phyloP scores from a whole-genome alignment of 2,329 filamentous ascomycete genomes.

The Aspergillus fructus region DNA sequence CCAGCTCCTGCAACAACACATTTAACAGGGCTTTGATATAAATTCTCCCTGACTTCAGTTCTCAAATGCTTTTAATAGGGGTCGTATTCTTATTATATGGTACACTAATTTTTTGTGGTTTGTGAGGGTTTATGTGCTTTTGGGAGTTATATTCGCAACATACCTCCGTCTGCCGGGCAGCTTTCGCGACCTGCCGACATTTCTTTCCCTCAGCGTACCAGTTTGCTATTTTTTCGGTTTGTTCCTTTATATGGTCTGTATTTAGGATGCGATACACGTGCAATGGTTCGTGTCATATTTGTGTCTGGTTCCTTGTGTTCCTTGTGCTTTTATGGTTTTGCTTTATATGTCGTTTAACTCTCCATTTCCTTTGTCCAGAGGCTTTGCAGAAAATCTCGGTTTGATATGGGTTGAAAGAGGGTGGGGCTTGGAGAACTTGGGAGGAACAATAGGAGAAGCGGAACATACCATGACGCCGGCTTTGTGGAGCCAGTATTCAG shows the following conservation, averaged over 20 bases:
- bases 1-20: conserved; percentile 44
- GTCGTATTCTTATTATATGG: conserved; percentile 2
- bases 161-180: background rate
- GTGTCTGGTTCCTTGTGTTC: conserved; percentile 8
- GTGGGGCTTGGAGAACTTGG: background rate
- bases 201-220: background rate
- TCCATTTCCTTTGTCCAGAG: conserved; percentile 17
- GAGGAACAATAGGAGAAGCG: conserved; percentile 11
- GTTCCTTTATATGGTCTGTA: conserved; percentile 5
- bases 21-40: conserved; percentile 24
- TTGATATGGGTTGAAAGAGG: conserved; percentile 2
- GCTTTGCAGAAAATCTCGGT: background rate
- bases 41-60: background rate
- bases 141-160: background rate
- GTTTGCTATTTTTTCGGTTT: conserved; percentile 5
- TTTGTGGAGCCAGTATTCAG: conserved; percentile 14
- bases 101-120: conserved; percentile 9
- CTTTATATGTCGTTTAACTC: conserved; percentile 12
- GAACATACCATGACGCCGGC: conserved; percentile 11
- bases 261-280: conserved; percentile 13
- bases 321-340: conserved; percentile 6
- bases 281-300: conserved; percentile 17
- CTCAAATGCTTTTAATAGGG: conserved; percentile 3
- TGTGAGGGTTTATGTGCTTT: background rate
- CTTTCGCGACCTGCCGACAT: background rate